A percentile compares a stretch with the other conserved stretches of the same genome.
These are phyloP conservation scores for Hysterium pulicare DNA, from an alignment of 2,329 filamentous ascomycete genomes.

Conservation along the genomic window DNA sequence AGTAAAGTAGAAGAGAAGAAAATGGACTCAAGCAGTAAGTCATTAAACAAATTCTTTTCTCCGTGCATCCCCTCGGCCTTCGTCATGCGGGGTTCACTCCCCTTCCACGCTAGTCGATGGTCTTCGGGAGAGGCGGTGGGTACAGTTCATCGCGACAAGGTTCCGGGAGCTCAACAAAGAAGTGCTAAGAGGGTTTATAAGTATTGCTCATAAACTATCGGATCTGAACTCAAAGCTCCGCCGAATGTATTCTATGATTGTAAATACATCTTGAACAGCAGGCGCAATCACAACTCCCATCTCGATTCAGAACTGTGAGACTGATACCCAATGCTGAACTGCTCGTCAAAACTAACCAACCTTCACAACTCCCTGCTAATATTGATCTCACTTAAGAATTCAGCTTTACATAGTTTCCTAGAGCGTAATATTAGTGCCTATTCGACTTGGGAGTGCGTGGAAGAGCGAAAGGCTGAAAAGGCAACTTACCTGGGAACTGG, in stretches of 20 bases:
- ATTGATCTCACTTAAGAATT: slow-evolving; percentile 20
- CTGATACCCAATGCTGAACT: slow-evolving; percentile 1
- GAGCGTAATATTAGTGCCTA: slow-evolving; percentile 18
- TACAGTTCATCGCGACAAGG: not conserved
- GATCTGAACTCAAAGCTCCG: too few species aligned
- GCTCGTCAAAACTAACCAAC: not conserved
- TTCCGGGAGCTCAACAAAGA: too few species aligned
- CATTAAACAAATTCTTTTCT: too few species aligned
- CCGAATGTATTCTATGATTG: too few species aligned
- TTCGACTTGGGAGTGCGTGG: not conserved
- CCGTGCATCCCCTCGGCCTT: too few species aligned
- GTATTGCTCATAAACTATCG: too few species aligned
- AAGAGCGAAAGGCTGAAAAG: not conserved
- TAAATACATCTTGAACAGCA: not conserved
- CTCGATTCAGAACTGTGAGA: not conserved
- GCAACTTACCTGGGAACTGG: slow-evolving; percentile 82
- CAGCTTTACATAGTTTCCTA: slow-evolving; percentile 44
- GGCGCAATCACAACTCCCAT: not conserved
- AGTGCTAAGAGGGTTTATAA: too few species aligned
- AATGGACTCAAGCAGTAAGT: not conserved
- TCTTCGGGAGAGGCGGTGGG: not conserved
- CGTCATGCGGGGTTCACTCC: slow-evolving; percentile 7
- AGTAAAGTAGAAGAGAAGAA: not conserved
- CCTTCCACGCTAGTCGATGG: not conserved
- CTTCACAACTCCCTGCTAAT: not conserved